These are phyloP conservation scores for Crithidia expoeki DNA, from an alignment of 208 protist species.

Conservation along the genomic window DNA sequence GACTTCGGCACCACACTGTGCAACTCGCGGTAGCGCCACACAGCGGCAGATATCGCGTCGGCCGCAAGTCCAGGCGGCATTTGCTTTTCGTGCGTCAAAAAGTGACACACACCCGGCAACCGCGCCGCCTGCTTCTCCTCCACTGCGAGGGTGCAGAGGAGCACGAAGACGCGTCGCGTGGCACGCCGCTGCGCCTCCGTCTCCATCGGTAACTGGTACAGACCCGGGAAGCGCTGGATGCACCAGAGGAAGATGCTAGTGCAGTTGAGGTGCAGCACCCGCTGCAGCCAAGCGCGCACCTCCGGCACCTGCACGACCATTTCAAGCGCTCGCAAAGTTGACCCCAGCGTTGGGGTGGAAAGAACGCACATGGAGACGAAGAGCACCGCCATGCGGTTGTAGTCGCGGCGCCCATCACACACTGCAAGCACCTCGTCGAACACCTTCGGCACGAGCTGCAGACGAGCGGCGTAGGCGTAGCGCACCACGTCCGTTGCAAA, in stretches of 20 bases:
- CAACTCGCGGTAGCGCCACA: constrained; percentile 24
- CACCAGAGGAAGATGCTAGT: constrained; percentile 58
- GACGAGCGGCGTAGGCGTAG: constrained; percentile 55
- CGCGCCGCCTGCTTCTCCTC: constrained; percentile 15
- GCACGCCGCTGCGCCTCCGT: constrained; percentile 10
- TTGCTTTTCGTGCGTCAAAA: constrained; percentile 10
- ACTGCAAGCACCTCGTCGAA: constrained; percentile 69
- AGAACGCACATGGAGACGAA: constrained; percentile 78
- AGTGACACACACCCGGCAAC: constrained; percentile 17
- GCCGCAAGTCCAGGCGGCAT: constrained; percentile 8
- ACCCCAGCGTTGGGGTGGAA: constrained; percentile 56
- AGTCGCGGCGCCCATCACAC: constrained; percentile 50
- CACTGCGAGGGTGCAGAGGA: constrained; percentile 20
- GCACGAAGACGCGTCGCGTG: constrained; percentile 7
- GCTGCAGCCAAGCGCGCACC: constrained; percentile 21
- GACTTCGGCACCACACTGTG: not conserved
- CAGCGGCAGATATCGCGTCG: constrained; percentile 12
- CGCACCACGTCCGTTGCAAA: constrained; percentile 73
- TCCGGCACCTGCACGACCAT: constrained; percentile 38
- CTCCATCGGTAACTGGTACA: constrained; percentile 19
- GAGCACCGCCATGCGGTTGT: constrained; percentile 57
- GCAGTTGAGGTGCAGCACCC: constrained; percentile 33
- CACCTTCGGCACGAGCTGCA: constrained; percentile 51
- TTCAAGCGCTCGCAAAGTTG: constrained; percentile 55
- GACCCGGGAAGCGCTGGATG: constrained; percentile 34